Evolutionary conservation across 139 green algal genomes (phyloP).

Genomic region (Prasinococcaceae sp.): DNA sequence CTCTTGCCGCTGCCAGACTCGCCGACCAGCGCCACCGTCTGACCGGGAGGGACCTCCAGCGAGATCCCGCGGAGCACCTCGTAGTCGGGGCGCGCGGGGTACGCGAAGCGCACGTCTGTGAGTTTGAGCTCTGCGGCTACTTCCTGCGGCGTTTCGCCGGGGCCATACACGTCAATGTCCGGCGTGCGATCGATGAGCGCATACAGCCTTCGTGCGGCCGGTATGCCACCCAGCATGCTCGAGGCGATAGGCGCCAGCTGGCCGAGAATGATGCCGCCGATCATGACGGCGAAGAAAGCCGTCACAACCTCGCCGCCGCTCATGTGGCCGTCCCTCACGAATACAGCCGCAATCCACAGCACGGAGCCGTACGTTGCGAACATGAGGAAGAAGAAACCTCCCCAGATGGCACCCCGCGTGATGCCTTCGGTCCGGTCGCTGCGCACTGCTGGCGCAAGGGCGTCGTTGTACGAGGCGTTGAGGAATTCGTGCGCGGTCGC

Average conservation of each 20-base stretch:
- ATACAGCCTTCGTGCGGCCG: constrained; percentile 13
- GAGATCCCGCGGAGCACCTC: constrained; percentile 18
- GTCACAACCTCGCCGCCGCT: neutral
- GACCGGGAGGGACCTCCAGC: constrained; percentile 24
- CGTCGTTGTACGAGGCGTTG: too few species aligned
- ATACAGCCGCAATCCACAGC: too few species aligned
- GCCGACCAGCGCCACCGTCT: constrained; percentile 73
- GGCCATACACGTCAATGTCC: constrained; percentile 35
- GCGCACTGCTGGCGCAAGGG: too few species aligned
- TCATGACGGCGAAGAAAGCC: neutral
- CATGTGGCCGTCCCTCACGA: neutral
- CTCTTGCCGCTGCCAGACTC: constrained; percentile 67
- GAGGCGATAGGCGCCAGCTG: neutral
- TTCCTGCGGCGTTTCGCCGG: constrained; percentile 28
- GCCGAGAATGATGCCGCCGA: neutral
- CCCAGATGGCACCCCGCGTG: too few species aligned
- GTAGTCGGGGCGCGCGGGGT: constrained; percentile 47
- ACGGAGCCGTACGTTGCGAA: too few species aligned
- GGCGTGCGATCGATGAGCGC: constrained; percentile 42
- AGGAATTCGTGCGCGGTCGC: too few species aligned
- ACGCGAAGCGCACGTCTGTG: constrained; percentile 55
- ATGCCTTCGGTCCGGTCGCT: too few species aligned
- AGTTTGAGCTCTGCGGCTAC: constrained; percentile 50
- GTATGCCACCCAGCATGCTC: neutral
- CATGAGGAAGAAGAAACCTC: too few species aligned